phyloP scores from a whole-genome alignment of 129 eudicot genomes.

The Centaurea solstitialis region DNA sequence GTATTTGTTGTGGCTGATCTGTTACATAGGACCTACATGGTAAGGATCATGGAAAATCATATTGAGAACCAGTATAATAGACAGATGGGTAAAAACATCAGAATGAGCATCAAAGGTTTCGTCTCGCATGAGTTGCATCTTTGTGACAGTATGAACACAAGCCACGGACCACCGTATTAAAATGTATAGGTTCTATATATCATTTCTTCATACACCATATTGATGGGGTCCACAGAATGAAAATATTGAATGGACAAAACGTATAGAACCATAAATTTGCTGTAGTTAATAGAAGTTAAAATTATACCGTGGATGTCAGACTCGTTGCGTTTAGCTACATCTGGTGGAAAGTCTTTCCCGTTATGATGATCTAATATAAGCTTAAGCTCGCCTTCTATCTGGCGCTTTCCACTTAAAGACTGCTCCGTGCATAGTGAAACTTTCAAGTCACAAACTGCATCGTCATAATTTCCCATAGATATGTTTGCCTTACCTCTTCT shows the following conservation, averaged over 20 bases:
- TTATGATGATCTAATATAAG: slow-evolving; percentile 34
- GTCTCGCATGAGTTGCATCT: not conserved
- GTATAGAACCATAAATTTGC: not conserved
- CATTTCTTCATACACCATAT: slow-evolving; percentile 15
- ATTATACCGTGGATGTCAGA: slow-evolving; percentile 36
- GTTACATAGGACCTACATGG: slow-evolving; percentile 67
- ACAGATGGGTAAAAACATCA: not conserved
- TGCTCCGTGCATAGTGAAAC: slow-evolving; percentile 58
- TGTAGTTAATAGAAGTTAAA: not conserved
- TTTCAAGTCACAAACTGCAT: slow-evolving; percentile 67
- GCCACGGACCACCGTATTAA: slow-evolving; percentile 3
- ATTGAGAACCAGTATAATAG: slow-evolving; percentile 12
- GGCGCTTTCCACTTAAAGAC: slow-evolving; percentile 65
- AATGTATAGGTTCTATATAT: not conserved
- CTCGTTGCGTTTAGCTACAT: slow-evolving; percentile 25
- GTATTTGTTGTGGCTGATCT: slow-evolving; percentile 58
- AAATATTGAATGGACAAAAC: not conserved
- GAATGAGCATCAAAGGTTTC: not conserved
- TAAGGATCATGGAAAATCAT: slow-evolving; percentile 40
- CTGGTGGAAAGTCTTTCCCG: slow-evolving; percentile 17
- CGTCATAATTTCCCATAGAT: slow-evolving; percentile 58
- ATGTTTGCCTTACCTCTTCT: slow-evolving; percentile 86
- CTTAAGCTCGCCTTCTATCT: slow-evolving; percentile 66
- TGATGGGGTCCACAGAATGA: not conserved
- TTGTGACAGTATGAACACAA: slow-evolving; percentile 6